Base-by-base conservation (phyloP, 1,284 basidiomycete genomes). In the Cryptococcus hybrid region DNA sequence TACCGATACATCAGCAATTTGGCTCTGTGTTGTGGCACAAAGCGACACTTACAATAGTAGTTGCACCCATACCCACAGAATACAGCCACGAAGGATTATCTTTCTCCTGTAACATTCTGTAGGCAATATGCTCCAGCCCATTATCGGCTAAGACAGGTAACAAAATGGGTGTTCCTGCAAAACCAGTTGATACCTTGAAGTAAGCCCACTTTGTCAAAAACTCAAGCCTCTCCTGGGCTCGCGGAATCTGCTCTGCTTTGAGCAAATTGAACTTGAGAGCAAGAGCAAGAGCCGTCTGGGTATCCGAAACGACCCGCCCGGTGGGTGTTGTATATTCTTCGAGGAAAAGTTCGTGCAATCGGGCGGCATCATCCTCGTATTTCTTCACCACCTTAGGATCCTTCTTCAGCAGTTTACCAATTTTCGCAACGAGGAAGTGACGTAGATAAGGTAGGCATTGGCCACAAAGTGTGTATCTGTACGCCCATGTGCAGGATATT, bases 61-160 rank as follows among this genome's bases (percentile, higher is more conserved):
- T 77, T 1, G 75, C 72, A 3, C 73, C 75, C 68, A 75, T 72
- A 4, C 54, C 44, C 15, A 77, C 70, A 2, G 63, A 59, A 42
- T 74, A 72, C 1, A 77, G 61, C 73, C 73, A 75, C 8, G 57
- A 62, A 0, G 75, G 75, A 47, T 59, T 61, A 15, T 67, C 63
- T 47, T 24, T 57, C 56, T 74, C 71, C 56, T 75, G 71, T 6
- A 77, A 61, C 75, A 77, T 75, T 44, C 75, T 57, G 47, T 77
- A 77, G 5, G 75, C 75, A 11, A 69, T 45, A 4, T 66, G 61
- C 5, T 64, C 44, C n/a, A 56, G 51, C 2, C 60, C 68, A 11
- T 64, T 61, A 13, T 59, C 56, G 1, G 66, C 67, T 3, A 77
- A 63, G 0, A 61, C 56, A 30, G 60, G 58, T 1, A 74, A 61